A percentile compares a stretch with the other conserved stretches of the same genome.
Conservation (phyloP, 2,329 filamentous ascomycete species). For the Bimuria novae-zelandiae region DNA sequence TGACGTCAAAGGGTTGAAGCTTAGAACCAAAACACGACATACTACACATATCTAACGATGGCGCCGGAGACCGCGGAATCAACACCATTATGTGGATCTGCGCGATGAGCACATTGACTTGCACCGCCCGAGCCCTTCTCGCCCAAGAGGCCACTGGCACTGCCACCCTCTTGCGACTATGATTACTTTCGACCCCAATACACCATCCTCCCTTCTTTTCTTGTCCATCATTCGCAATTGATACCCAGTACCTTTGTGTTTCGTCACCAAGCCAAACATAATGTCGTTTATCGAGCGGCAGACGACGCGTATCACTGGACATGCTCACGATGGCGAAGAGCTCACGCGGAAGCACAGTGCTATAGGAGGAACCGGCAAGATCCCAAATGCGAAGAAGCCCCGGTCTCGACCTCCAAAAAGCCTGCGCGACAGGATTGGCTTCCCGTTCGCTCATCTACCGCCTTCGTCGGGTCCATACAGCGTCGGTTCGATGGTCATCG, state of each 20-base stretch:
- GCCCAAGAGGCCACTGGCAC: neutral
- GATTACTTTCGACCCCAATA: neutral
- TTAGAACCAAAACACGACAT: neutral
- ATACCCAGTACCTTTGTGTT: neutral
- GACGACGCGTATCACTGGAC: constrained; percentile 35
- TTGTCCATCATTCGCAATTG: neutral
- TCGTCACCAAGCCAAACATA: neutral
- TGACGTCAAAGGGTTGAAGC: neutral
- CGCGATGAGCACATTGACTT: neutral
- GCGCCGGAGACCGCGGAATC: constrained; percentile 3
- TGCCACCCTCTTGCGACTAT: neutral
- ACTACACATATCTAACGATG: constrained; percentile 3
- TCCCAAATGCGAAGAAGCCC: constrained; percentile 54
- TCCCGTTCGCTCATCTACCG: constrained; percentile 53
- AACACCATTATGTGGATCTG: neutral
- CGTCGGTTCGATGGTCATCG: constrained; percentile 57
- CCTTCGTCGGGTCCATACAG: constrained; percentile 59
- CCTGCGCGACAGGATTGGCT: constrained; percentile 53
- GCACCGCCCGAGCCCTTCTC: no score
- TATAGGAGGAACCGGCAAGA: constrained; percentile 26
- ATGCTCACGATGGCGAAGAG: constrained; percentile 11
- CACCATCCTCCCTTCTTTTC: neutral
- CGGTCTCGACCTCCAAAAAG: constrained; percentile 53
- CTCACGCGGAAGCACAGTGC: constrained; percentile 24
- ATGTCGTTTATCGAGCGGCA: constrained; percentile 36